Evolutionary conservation across 495 filamentous ascomycete species (phyloP), one percentile per base, ranked within the genome.

Genomic region (Penicillium samsonianum): DNA sequence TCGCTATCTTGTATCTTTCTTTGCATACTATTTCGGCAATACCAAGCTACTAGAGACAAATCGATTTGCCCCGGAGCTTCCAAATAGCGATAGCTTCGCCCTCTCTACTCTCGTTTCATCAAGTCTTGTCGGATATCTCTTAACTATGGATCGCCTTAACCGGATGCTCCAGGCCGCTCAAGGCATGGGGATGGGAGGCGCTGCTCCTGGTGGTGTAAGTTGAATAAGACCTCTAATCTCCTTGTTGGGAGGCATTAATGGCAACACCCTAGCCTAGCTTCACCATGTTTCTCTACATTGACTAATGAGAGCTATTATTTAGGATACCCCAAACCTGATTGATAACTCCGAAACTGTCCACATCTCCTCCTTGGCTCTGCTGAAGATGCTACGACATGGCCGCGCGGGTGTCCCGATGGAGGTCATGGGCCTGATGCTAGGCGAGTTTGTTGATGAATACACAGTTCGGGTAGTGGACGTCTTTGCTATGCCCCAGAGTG

Each of bases 311-410:
- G 25, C 33, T 14, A 23, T 57, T 33, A 9, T 30, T 20, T 61
- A 96, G 91, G 92, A 97, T 63, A 92, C 89, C 60, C 80, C 85
- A 16, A 90, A 85, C 68, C 81, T 98, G 42, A 92, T 98, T 68
- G 94, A 98, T 76, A 98, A 98, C 79, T 96, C 94, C 63, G 94
- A 98, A 80, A 98, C 95, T 53, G 94, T 98, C 65, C 96, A 98
- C 77, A 97, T 98, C 68, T 98, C 94, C 25, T 98, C 94, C 30
- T 84, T 98, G 60, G 94, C 94, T 60, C 83, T 98, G 37, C 82
- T 98, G 65, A 98, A 98, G 83, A 98, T 98, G 94, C 80, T 98
- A 64, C 86, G 93, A 68, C 94, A 98, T 73, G 94, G 94, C 64
- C 87, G 94, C 64, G 94, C 94, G 49, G 94, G 94, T 76, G 94